Percentiles rank a stretch among this genome's conserved stretches.
phyloP scores from a whole-genome alignment of 495 filamentous ascomycete genomes.

The Penicillium fimorum region DNA sequence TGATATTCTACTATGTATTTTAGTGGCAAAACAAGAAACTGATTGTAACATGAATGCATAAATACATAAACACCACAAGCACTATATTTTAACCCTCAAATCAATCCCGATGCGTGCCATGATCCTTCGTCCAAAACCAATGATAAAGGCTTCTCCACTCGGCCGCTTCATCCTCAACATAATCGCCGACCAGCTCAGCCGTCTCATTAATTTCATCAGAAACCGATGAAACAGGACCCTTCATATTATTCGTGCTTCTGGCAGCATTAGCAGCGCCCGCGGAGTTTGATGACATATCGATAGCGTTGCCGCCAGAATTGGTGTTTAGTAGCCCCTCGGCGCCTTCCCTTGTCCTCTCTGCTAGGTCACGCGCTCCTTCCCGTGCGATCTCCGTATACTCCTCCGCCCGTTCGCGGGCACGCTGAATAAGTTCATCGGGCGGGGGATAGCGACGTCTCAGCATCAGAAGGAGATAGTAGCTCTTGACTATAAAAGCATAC shows the following conservation, averaged over 20 bases:
- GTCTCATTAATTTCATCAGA: slow-evolving; percentile 42
- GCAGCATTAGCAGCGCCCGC: slow-evolving; percentile 9
- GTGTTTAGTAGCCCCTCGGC: slow-evolving; percentile 29
- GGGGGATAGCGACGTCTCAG: slow-evolving; percentile 42
- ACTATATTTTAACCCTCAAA: background rate
- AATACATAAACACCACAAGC: background rate
- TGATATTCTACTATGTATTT: background rate
- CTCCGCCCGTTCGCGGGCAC: slow-evolving; percentile 44
- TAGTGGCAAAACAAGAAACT: background rate
- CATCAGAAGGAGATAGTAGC: slow-evolving; percentile 56
- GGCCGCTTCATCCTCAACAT: slow-evolving; percentile 45
- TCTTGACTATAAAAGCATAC: slow-evolving; percentile 68
- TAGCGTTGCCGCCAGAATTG: slow-evolving; percentile 29
- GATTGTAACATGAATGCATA: background rate
- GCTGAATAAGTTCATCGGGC: slow-evolving; percentile 42
- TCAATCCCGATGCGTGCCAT: slow-evolving; percentile 15
- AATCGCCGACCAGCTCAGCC: slow-evolving; percentile 48
- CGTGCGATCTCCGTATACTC: slow-evolving; percentile 45
- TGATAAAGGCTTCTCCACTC: slow-evolving; percentile 47
- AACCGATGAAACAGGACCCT: slow-evolving; percentile 13
- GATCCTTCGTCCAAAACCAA: slow-evolving; percentile 46
- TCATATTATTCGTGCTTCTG: slow-evolving; percentile 14
- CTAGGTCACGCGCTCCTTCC: slow-evolving; percentile 42
- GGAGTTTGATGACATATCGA: slow-evolving; percentile 37
- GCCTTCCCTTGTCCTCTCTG: slow-evolving; percentile 31